phyloP scores from a whole-genome alignment of 2,329 filamentous ascomycete genomes.

The Davidsoniella neocaledoniae region DNA sequence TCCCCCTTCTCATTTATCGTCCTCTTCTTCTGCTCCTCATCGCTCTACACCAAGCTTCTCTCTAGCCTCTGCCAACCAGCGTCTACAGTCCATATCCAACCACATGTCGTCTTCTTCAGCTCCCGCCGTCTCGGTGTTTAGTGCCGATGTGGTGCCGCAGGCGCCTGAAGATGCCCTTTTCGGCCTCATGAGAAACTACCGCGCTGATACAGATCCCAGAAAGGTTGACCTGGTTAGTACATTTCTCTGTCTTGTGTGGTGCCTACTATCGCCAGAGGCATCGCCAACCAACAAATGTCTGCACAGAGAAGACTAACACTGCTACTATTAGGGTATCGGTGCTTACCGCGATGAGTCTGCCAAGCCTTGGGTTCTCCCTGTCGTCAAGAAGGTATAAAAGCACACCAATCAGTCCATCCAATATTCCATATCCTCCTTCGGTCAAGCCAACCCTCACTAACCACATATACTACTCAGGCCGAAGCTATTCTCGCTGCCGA shows the following conservation, averaged over 20 bases:
- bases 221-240: conserved; percentile 77
- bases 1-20: conserved; percentile 16
- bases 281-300: not conserved
- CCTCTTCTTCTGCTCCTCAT: conserved; percentile 17
- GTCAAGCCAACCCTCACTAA: not conserved
- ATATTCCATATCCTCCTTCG: not conserved
- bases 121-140: conserved; percentile 47
- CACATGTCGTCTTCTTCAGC: conserved; percentile 31
- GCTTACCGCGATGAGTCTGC: conserved; percentile 90
- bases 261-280: not conserved
- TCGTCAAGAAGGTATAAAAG: conserved; percentile 73
- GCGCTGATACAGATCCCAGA: conserved; percentile 54
- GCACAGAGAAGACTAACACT: not conserved
- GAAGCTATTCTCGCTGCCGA: conserved; percentile 79
- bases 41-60: conserved; percentile 16
- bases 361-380: conserved; percentile 92
- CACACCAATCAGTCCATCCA: too few relatives aligned
- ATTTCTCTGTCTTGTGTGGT: not conserved
- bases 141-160: conserved; percentile 61
- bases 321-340: conserved; percentile 46
- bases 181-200: conserved; percentile 76
- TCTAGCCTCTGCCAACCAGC: conserved; percentile 24
- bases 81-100: conserved; percentile 44
- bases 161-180: conserved; percentile 93
- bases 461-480: conserved; percentile 42